Base-by-base conservation (phyloP, 2,329 filamentous ascomycete genomes). In the Ophiostoma sp. region DNA sequence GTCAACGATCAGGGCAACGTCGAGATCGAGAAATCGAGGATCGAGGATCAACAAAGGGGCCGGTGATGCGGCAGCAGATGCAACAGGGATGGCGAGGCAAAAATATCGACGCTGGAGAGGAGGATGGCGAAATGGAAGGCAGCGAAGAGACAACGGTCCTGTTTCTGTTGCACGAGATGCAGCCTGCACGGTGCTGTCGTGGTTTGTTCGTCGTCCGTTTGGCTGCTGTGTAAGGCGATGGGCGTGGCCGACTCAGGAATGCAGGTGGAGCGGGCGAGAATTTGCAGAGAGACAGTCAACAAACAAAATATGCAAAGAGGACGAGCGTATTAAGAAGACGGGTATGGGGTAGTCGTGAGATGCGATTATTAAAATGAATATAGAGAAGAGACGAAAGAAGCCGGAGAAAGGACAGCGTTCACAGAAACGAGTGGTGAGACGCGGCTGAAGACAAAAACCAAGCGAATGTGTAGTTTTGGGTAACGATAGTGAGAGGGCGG, bases 381-480 rank as follows among this genome's bases (percentile, higher is more conserved):
- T 6, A n/a, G 9, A n/a, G 9, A 52, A n/a, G 8, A n/a, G 49
- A 18, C 7, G 49, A 55, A n/a, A 8, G 2, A n/a, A 55, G 42
- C 42, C 8, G 27, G n/a, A 52, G 49, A 55, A 55, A 9, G 27
- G 18, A 9, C 7, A 14, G 27, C 40, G n/a, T 58, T 8, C 18
- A 36, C 45, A 65, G 42, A 69, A 65, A 47, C 65, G 68, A 66
- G 58, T 64, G 65, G 60, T 62, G 45, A 65, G 65, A 69, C 65
- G 65, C 52, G 65, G 62, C 68, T 66, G 62, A 66, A 63, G 18
- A 62, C 6, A 55, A 44, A 66, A 62, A 65, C 65, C 68, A 69
- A 69, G 67, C 67, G 68, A 67, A 67, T 69, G 65, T 69, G 65
- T 62, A 27, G 16, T 45, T n/a, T 14, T 18, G 60, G 16, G 44